Conservation (phyloP, 176 grass and related monocot genomes). For the Hyparrhenia diplandra region DNA sequence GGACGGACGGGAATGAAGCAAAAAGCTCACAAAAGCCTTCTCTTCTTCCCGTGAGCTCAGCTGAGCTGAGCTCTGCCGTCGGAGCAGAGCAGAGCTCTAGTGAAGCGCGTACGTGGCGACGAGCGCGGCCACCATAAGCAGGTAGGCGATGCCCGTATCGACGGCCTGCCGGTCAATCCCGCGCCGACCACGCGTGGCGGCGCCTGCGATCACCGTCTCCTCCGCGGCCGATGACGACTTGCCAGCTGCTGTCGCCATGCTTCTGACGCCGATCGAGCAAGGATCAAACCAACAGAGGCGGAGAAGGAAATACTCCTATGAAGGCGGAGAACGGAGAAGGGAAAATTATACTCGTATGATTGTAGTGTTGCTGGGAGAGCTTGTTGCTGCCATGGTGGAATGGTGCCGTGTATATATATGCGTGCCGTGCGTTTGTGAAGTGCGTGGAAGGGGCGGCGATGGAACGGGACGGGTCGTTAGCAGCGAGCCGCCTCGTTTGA, state of each 20-base stretch:
- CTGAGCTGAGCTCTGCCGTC: background rate
- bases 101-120: conserved; percentile 60
- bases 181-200: background rate
- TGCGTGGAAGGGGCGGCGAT: no score
- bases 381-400: no score
- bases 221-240: conserved; percentile 15
- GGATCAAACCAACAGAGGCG: background rate
- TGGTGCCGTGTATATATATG: no score
- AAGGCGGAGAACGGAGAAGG: no score
- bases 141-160: conserved; percentile 58
- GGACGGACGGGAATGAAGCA: background rate
- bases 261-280: background rate
- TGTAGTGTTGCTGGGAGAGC: no score
- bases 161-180: conserved; percentile 44
- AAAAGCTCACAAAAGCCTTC: background rate
- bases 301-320: no score
- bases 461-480: no score
- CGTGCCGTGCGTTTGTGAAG: no score
- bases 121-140: conserved; percentile 58
- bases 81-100: conserved; percentile 14
- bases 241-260: background rate
- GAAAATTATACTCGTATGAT: no score
- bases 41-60: no score
- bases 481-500: no score
- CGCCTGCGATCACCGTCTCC: background rate